phyloP scores from a whole-genome alignment of 805 yeast species.

The Cyberlindnera bimundalis region DNA sequence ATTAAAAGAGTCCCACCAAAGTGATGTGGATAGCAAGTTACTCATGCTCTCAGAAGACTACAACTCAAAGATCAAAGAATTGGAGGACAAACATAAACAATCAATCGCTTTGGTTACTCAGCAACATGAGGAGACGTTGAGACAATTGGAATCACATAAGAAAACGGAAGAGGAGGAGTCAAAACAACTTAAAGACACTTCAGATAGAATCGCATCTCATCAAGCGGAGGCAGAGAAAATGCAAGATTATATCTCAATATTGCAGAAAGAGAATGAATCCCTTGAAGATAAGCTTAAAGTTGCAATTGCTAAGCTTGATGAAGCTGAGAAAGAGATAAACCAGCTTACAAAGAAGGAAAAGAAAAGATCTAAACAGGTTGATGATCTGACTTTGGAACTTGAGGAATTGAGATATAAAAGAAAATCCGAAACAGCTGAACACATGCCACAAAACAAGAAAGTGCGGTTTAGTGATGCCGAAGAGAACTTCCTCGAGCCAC shows the following conservation, averaged over 20 bases:
- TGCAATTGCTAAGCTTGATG: conserved; percentile 10
- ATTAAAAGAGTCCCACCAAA: conserved; percentile 28
- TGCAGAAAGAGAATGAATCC: background rate
- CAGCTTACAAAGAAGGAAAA: conserved; percentile 14
- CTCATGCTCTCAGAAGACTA: conserved; percentile 32
- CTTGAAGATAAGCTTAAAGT: conserved; percentile 3
- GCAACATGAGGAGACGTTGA: background rate
- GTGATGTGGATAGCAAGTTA: conserved; percentile 30
- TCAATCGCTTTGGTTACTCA: background rate
- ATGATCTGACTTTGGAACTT: conserved; percentile 10
- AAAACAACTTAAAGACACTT: background rate
- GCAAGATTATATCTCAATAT: conserved; percentile 1
- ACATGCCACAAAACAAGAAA: conserved; percentile 10
- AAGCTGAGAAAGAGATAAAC: conserved; percentile 15
- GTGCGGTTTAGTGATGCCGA: conserved; percentile 15
- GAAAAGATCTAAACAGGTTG: conserved; percentile 14
- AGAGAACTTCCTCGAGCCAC: conserved; percentile 10
- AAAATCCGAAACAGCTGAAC: conserved; percentile 10
- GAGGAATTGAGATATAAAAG: conserved; percentile 16
- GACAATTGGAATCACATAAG: background rate
- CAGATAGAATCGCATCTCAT: background rate
- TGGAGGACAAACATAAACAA: conserved; percentile 16
- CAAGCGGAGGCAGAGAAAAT: conserved; percentile 1
- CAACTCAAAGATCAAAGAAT: conserved; percentile 28
- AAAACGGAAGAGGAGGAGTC: background rate